Percentiles rank a stretch among this genome's conserved stretches.
These are phyloP conservation scores for cucumber (Cucumis sativus) DNA, from an alignment of 306 rosid genomes.

Conservation along the genomic window Cucumber_9930_V3 NC_026657.2:31819501-31820000, in stretches of 20 bases:
- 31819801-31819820: slow-evolving; percentile 84
- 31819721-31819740: slow-evolving; percentile 30
- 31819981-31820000: neutral
- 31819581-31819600: neutral
- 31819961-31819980: neutral
- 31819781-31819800: slow-evolving; percentile 70
- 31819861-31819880: slow-evolving; percentile 92
- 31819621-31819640: slow-evolving; percentile 82
- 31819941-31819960: slow-evolving; percentile 70
- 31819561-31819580: neutral
- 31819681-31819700: slow-evolving; percentile 69
- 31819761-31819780: slow-evolving; percentile 35
- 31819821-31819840: slow-evolving; percentile 93
- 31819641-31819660: slow-evolving; percentile 52
- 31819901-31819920: slow-evolving; percentile 87
- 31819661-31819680: slow-evolving; percentile 82
- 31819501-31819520: slow-evolving; percentile 95
- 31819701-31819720: slow-evolving; percentile 53
- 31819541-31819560: neutral
- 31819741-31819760: slow-evolving; percentile 45
- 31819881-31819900: slow-evolving; percentile 90
- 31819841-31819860: slow-evolving; percentile 75
- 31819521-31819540: slow-evolving; percentile 74
- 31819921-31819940: slow-evolving; percentile 82
- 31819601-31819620: slow-evolving; percentile 32